Percentiles rank a stretch among this genome's conserved stretches.
phyloP scores from a whole-genome alignment of 2,329 filamentous ascomycete genomes.

The Colletotrichum lini region DNA sequence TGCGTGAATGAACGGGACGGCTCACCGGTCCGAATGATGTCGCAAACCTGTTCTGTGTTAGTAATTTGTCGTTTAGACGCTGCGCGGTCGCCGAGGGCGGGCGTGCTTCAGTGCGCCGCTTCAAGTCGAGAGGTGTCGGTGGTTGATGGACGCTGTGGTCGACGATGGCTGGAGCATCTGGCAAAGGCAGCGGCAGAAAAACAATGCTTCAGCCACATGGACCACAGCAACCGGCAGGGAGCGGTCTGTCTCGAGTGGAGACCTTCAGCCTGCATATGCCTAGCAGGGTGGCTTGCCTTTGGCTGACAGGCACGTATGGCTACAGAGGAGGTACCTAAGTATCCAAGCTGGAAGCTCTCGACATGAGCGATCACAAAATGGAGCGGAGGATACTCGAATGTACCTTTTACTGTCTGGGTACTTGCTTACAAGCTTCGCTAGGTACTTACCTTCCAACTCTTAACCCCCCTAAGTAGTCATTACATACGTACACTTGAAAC shows the following conservation, averaged over 20 bases:
- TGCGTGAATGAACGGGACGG: not conserved
- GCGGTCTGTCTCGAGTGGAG: constrained; percentile 32
- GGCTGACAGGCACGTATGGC: not conserved
- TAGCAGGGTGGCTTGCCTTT: constrained; percentile 25
- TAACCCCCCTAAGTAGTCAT: no score
- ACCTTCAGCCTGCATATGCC: constrained; percentile 13
- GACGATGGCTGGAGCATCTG: constrained; percentile 10
- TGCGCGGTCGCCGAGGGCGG: constrained; percentile 39
- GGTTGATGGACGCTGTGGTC: constrained; percentile 25
- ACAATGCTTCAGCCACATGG: constrained; percentile 41
- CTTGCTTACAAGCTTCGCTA: no score
- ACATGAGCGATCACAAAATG: not conserved
- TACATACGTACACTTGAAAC: not conserved
- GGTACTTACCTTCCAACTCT: not conserved
- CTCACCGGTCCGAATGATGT: constrained; percentile 24
- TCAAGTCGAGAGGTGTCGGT: constrained; percentile 36
- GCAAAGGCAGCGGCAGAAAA: constrained; percentile 38
- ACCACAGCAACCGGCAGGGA: constrained; percentile 39
- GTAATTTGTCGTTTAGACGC: constrained; percentile 43
- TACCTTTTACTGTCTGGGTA: not conserved
- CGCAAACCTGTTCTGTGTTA: constrained; percentile 45
- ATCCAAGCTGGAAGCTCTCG: not conserved
- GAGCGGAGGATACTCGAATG: not conserved
- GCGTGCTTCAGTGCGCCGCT: constrained; percentile 41
- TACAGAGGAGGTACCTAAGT: not conserved